Percentiles rank a stretch among this genome's conserved stretches.
These are phyloP conservation scores for Chlamydomonas reinhardtii DNA, from an alignment of 163 green algal species.

Conservation along the genomic window DNA sequence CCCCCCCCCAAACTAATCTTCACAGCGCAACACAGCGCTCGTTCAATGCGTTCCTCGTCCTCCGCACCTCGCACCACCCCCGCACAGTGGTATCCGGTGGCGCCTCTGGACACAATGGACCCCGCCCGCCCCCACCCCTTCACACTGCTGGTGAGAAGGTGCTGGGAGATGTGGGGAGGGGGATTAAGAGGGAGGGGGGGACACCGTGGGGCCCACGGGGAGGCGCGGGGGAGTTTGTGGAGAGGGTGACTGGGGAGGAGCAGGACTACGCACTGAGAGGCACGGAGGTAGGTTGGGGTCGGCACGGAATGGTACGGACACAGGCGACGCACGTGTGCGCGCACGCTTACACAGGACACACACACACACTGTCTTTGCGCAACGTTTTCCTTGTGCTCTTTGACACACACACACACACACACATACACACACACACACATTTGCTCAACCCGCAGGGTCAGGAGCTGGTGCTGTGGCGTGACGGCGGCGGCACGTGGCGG, in stretches of 20 bases:
- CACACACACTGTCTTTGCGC: not conserved
- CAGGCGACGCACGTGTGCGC: not conserved
- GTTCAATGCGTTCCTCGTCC: too few relatives aligned
- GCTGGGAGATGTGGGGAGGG: not conserved
- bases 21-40: too few relatives aligned
- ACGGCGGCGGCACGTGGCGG: slow-evolving; percentile 64
- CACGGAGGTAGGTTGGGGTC: too few relatives aligned
- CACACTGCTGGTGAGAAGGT: slow-evolving; percentile 63
- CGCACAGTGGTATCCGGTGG: slow-evolving; percentile 65
- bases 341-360: too few relatives aligned
- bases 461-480: slow-evolving; percentile 72
- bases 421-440: too few relatives aligned
- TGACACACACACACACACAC: not conserved
- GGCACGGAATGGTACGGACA: too few relatives aligned
- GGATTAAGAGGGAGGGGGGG: not conserved
- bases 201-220: too few relatives aligned
- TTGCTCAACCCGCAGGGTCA: not conserved
- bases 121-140: slow-evolving; percentile 56
- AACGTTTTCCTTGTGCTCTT: not conserved
- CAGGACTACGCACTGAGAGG: too few relatives aligned
- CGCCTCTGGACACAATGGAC: slow-evolving; percentile 50
- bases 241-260: too few relatives aligned
- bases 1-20: too few relatives aligned
- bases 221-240: too few relatives aligned
- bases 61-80: too few relatives aligned